phyloP scores from a whole-genome alignment of 768 basidiomycete genomes.

The Naganishia vaughanmartiniae region DNA sequence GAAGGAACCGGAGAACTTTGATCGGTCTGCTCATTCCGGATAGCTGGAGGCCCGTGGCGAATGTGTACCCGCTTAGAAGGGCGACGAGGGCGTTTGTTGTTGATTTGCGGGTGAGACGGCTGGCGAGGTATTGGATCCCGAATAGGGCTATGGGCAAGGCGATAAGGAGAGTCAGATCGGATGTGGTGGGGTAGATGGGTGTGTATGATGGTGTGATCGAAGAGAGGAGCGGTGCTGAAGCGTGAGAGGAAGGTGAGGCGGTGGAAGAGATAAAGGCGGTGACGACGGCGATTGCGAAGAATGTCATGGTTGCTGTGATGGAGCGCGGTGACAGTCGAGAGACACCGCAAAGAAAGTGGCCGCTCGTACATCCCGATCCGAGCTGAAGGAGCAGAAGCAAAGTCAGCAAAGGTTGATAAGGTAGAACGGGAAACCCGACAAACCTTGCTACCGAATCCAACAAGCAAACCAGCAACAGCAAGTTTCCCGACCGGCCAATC shows the following conservation, averaged over 20 bases:
- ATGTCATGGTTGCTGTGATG: constrained; percentile 46
- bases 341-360: constrained; percentile 53
- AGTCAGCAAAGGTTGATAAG: background rate
- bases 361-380: constrained; percentile 52
- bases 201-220: background rate
- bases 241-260: constrained; percentile 44
- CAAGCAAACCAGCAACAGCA: constrained; percentile 41
- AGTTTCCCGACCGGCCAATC: constrained; percentile 3
- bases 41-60: constrained; percentile 49
- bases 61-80: constrained; percentile 44
- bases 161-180: background rate
- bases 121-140: background rate
- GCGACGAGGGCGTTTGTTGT: constrained; percentile 28
- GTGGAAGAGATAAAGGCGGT: constrained; percentile 43
- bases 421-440: no score
- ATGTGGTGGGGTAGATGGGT: background rate
- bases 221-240: constrained; percentile 30
- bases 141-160: constrained; percentile 2
- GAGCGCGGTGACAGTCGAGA: constrained; percentile 51
- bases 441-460: constrained; percentile 52
- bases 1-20: constrained; percentile 51
- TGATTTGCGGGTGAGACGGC: no score
- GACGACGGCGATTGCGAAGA: constrained; percentile 46
- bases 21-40: constrained; percentile 50
- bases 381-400: constrained; percentile 36